These are phyloP conservation scores for Luzula sylvatica DNA, from an alignment of 176 grass and related monocot species.

Conservation along the genomic window DNA sequence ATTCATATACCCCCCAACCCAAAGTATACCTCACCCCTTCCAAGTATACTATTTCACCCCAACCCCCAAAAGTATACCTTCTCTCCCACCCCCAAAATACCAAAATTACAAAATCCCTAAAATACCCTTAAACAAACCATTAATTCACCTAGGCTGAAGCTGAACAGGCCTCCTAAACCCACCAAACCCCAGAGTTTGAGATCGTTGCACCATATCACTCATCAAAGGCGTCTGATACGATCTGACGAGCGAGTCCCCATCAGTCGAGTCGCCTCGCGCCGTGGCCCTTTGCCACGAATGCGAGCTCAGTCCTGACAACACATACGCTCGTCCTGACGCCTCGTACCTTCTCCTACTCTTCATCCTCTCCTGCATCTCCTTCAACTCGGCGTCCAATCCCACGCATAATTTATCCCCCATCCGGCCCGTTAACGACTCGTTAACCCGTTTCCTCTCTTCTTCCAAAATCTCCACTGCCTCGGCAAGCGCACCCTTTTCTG, in stretches of 20 bases:
- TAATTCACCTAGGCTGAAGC: constrained; percentile 23
- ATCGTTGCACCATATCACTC: constrained; percentile 75
- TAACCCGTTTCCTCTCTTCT: constrained; percentile 37
- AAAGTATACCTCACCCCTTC: constrained; percentile 18
- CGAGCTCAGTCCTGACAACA: constrained; percentile 82
- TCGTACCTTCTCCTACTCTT: constrained; percentile 52
- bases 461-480: constrained; percentile 67
- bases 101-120: constrained; percentile 21
- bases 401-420: constrained; percentile 55
- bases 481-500: constrained; percentile 54
- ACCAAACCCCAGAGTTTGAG: constrained; percentile 31
- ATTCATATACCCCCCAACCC: constrained; percentile 29
- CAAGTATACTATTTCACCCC: constrained; percentile 47
- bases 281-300: constrained; percentile 95
- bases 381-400: constrained; percentile 65
- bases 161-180: constrained; percentile 17
- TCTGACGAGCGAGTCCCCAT: constrained; percentile 43
- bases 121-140: constrained; percentile 1
- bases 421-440: constrained; percentile 36
- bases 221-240: constrained; percentile 86
- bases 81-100: constrained; percentile 25
- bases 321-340: constrained; percentile 62
- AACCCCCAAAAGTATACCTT: constrained; percentile 31
- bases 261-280: constrained; percentile 66
- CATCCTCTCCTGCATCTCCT: constrained; percentile 96